Base-by-base conservation (phyloP, 495 filamentous ascomycete species). In the Thozetella sp. region DNA sequence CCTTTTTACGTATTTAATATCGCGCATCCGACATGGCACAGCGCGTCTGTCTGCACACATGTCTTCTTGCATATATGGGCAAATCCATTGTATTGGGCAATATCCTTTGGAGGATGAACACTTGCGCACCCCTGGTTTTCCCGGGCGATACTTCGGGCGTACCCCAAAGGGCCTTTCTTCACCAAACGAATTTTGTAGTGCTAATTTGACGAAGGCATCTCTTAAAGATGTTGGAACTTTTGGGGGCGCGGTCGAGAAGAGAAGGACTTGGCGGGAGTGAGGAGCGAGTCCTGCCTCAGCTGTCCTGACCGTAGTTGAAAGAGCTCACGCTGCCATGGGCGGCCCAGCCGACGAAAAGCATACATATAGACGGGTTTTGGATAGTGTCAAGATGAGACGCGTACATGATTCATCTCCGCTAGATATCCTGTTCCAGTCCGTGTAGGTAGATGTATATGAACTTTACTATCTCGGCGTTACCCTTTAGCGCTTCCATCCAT, bases 401-500 rank as follows among this genome's bases (percentile, higher is more conserved):
- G 43, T 48, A 48, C n/a, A 48, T 48, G 43, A 48, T 48, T 48
- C 43, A 48, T 48, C 43, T 48, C 43, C n/a, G n/a, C 43, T 48
- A 20, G n/a, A 3, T 48, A 10, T 9, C 17, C 17, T 37, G 30
- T 37, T 37, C n/a, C n/a, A n/a, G n/a, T n/a, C n/a, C n/a, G n/a
- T n/a, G n/a, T n/a, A n/a, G n/a, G n/a, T n/a, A n/a, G n/a, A n/a
- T n/a, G n/a, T n/a, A n/a, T n/a, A n/a, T n/a, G n/a, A n/a, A n/a
- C n/a, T n/a, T n/a, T n/a, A n/a, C n/a, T n/a, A n/a, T n/a, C n/a
- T n/a, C n/a, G n/a, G n/a, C n/a, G n/a, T n/a, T n/a, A n/a, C n/a
- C n/a, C n/a, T n/a, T n/a, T n/a, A n/a, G n/a, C n/a, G n/a, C n/a
- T n/a, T n/a, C n/a, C n/a, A n/a, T n/a, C n/a, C n/a, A n/a, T n/a